These are phyloP conservation scores for Pascua sp. DNA, from an alignment of 1,284 basidiomycete species.

Conservation along the genomic window DNA sequence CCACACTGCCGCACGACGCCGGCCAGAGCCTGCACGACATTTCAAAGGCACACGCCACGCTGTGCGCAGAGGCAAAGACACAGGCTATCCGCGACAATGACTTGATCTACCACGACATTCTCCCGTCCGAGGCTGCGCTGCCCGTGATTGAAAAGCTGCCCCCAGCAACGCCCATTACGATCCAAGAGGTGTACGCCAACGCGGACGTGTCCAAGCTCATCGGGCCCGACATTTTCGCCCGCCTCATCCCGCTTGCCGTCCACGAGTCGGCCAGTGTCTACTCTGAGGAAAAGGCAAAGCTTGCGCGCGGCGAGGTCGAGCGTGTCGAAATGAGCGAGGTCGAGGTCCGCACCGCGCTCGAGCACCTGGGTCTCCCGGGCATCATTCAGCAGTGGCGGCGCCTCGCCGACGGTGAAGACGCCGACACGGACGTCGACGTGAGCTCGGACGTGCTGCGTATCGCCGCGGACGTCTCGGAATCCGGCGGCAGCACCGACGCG, in stretches of 20 bases:
- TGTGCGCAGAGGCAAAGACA: constrained; percentile 70
- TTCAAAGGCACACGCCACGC: constrained; percentile 73
- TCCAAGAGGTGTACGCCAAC: constrained; percentile 88
- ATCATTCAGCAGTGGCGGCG: constrained; percentile 72
- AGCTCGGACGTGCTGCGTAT: constrained; percentile 70
- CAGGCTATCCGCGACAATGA: constrained; percentile 89
- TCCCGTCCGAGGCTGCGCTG: constrained; percentile 75
- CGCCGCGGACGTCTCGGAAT: constrained; percentile 67
- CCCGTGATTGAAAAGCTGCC: constrained; percentile 73
- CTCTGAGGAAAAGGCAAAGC: constrained; percentile 97
- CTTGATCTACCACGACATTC: constrained; percentile 93
- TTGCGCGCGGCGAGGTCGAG: constrained; percentile 86
- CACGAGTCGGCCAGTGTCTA: constrained; percentile 96
- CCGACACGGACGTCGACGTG: constrained; percentile 56
- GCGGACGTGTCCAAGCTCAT: constrained; percentile 93
- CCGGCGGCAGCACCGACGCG: constrained; percentile 53
- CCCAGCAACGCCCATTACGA: constrained; percentile 76
- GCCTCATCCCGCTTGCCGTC: constrained; percentile 86
- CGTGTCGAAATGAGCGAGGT: constrained; percentile 76
- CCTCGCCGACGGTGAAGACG: constrained; percentile 62
- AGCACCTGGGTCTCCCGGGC: constrained; percentile 75
- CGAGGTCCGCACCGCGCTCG: constrained; percentile 74
- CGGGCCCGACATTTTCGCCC: constrained; percentile 83
- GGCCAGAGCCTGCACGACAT: constrained; percentile 73
- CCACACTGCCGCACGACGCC: constrained; percentile 85